Evolutionary conservation across 345 rosid species (phyloP).

Genomic region (Brassica juncea): DNA sequence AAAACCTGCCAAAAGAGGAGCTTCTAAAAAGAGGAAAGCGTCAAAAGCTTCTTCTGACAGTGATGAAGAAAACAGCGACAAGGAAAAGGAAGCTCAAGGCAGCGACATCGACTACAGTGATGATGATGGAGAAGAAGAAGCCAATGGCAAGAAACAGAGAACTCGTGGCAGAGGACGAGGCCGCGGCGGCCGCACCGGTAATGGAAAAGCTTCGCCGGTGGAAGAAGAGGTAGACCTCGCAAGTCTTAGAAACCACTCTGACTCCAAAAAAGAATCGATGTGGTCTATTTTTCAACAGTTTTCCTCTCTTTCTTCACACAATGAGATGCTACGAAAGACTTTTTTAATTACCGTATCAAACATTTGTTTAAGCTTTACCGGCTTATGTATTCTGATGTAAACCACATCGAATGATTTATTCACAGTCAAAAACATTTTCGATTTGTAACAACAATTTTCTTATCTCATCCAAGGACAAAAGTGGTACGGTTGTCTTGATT

Average conservation of each 20-base stretch:
- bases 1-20: conserved; percentile 49
- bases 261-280: neutral
- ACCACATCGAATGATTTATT: conserved; percentile 39
- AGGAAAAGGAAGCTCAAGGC: conserved; percentile 52
- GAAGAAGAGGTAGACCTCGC: conserved; percentile 80
- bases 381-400: conserved; percentile 35
- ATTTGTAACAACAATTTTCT: neutral
- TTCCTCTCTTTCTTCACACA: conserved; percentile 19
- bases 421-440: conserved; percentile 13
- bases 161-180: conserved; percentile 55
- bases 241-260: conserved; percentile 44
- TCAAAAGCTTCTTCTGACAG: conserved; percentile 55
- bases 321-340: neutral
- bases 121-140: conserved; percentile 48
- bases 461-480: neutral
- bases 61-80: conserved; percentile 58
- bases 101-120: conserved; percentile 47
- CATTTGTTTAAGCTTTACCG: conserved; percentile 26
- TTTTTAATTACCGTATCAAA: neutral
- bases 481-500: neutral
- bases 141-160: conserved; percentile 58
- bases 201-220: conserved; percentile 47
- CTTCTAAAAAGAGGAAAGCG: conserved; percentile 62
- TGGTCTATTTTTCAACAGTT: neutral
- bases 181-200: conserved; percentile 48